phyloP scores from a whole-genome alignment of 257 asterid species.

The Agastache rugosa region DNA sequence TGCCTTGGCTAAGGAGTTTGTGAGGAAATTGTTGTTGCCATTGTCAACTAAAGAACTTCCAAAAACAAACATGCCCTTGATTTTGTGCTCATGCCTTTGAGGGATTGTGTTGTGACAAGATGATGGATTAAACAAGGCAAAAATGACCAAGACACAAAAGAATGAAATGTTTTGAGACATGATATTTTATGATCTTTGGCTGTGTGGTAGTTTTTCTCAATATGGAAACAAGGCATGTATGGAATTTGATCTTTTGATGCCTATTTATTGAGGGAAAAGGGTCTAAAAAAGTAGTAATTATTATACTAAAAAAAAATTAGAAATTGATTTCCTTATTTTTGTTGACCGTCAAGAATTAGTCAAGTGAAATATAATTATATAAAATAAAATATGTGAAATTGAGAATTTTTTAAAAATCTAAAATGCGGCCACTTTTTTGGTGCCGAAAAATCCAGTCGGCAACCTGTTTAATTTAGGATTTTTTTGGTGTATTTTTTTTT shows the following conservation, averaged over 20 bases:
- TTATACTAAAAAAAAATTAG: not conserved
- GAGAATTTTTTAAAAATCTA: too few species aligned
- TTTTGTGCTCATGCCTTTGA: slow-evolving; percentile 31
- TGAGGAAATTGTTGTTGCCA: slow-evolving; percentile 76
- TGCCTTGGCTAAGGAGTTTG: slow-evolving; percentile 60
- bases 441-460: too few species aligned
- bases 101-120: not conserved
- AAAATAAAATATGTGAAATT: too few species aligned
- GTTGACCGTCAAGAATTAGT: slow-evolving; percentile 11
- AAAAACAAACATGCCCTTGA: slow-evolving; percentile 76
- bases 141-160: slow-evolving; percentile 14
- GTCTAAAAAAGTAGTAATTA: not conserved
- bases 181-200: slow-evolving; percentile 27
- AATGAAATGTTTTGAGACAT: slow-evolving; percentile 23
- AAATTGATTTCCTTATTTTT: not conserved
- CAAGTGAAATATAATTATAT: too few species aligned
- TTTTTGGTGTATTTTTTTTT: too few species aligned
- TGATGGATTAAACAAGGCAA: slow-evolving; percentile 29
- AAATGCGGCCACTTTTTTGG: too few species aligned
- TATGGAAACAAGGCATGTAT: not conserved
- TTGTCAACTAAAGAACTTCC: slow-evolving; percentile 87
- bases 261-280: slow-evolving; percentile 34
- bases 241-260: not conserved
- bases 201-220: slow-evolving; percentile 1
- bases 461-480: too few species aligned